These are phyloP conservation scores for Sextonia rubra DNA, from an alignment of 164 flowering plant genomes.

Conservation along the genomic window DNA sequence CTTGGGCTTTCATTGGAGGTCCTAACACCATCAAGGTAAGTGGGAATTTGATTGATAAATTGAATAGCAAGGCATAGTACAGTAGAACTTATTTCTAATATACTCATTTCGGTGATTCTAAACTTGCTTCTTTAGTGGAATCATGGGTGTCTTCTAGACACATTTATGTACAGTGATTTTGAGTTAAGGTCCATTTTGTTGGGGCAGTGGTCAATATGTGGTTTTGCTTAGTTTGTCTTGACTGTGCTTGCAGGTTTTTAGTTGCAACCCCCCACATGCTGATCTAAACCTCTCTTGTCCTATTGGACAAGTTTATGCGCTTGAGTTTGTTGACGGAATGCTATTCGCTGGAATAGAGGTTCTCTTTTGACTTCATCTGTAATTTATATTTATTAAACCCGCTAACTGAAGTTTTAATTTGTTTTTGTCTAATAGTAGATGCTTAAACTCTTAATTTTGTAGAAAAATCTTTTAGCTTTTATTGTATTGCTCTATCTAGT, in stretches of 20 bases:
- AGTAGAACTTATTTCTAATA: not conserved
- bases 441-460: not conserved
- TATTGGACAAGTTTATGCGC: slow-evolving; percentile 85
- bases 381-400: not conserved
- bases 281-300: slow-evolving; percentile 78
- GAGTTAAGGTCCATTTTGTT: not conserved
- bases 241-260: slow-evolving; percentile 45
- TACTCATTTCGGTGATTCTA: not conserved
- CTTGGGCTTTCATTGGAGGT: slow-evolving; percentile 91
- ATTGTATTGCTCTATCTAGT: not conserved
- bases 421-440: not conserved
- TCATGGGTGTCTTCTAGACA: not conserved
- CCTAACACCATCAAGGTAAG: slow-evolving; percentile 80
- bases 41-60: not conserved
- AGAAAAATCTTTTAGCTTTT: not conserved
- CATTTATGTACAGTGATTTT: not conserved
- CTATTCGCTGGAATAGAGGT: slow-evolving; percentile 96
- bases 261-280: slow-evolving; percentile 63
- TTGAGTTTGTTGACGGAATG: slow-evolving; percentile 76
- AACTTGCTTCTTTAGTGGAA: not conserved
- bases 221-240: not conserved
- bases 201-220: not conserved
- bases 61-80: too few relatives aligned
- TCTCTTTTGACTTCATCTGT: not conserved
- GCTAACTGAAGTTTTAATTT: not conserved